Evolutionary conservation across 495 filamentous ascomycete species (phyloP).

Genomic region (Podospora anserina): DNA sequence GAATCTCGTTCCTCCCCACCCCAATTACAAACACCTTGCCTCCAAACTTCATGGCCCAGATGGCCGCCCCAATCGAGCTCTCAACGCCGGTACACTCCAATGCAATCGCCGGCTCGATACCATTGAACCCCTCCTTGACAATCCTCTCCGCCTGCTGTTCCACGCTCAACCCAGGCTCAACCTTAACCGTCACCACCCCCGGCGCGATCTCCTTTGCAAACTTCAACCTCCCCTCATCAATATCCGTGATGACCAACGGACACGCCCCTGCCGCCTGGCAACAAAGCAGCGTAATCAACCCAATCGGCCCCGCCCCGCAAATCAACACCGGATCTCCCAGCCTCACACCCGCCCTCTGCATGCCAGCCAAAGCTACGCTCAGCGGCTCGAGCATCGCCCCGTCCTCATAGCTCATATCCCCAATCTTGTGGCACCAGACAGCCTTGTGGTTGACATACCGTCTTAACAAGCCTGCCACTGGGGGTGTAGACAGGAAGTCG

Average conservation of each 20-base stretch:
- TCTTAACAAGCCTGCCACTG: conserved; percentile 80
- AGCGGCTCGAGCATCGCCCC: conserved; percentile 86
- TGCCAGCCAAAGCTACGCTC: conserved; percentile 76
- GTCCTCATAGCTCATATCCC: conserved; percentile 81
- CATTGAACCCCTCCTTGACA: conserved; percentile 59
- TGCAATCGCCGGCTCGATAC: conserved; percentile 69
- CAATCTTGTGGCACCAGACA: conserved; percentile 90
- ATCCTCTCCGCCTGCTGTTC: conserved; percentile 68
- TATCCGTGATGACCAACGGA: conserved; percentile 88
- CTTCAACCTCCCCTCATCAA: conserved; percentile 75
- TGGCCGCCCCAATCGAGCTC: conserved; percentile 76
- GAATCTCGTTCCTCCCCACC: conserved; percentile 91
- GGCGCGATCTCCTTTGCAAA: conserved; percentile 81
- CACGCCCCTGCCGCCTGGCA: conserved; percentile 77
- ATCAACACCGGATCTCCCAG: conserved; percentile 82
- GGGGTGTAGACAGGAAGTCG: conserved; percentile 82
- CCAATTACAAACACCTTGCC: conserved; percentile 93
- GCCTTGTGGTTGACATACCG: conserved; percentile 92
- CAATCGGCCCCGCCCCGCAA: conserved; percentile 89
- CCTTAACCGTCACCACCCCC: conserved; percentile 70
- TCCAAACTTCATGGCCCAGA: conserved; percentile 86
- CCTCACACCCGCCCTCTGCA: conserved; percentile 72
- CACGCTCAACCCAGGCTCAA: conserved; percentile 58
- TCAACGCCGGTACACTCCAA: conserved; percentile 95
- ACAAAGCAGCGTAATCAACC: conserved; percentile 79